Evolutionary conservation across 1,284 basidiomycete species (phyloP), one percentile per base, ranked within the genome.

Genomic region (Phylloporus sp.): DNA sequence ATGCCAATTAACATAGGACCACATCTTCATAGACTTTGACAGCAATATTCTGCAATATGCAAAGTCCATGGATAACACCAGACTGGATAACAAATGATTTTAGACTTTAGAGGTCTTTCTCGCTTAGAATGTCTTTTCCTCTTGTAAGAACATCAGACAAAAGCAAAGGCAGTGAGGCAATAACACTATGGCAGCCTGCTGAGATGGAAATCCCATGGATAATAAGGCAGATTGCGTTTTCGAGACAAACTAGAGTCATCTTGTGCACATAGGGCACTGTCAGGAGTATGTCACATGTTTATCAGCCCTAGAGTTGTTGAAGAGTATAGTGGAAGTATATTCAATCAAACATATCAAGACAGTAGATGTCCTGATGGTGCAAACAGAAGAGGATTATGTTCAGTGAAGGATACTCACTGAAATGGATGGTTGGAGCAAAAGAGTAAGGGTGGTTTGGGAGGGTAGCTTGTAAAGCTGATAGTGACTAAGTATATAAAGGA

Each of bases 291-390:
- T 56, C 52, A n/a, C 75, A 69, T 31, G 61, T 66, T 12, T 56
- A 46, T n/a, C 29, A 34, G n/a, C 77, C 69, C 6, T 60, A 64
- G 15, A 80, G 50, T 47, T 64, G 52, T 52, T 37, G 52, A 42
- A 69, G 65, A 4, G 68, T 62, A 10, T 80, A 75, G 62, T 87
- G 80, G 11, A 82, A 61, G 66, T 84, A 84, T 26, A 88, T 64
- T 68, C 76, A 79, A 20, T 80, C 78, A 60, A 87, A 86, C 3
- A 67, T 57, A n/a, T 15, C 7, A 11, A 26, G 28, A 20, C 3
- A 0, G 47, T 42, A 13, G 65, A 80, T 66, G 59, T 83, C 84
- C 75, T 65, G 15, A 65, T n/a, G n/a, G n/a, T n/a, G n/a, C n/a
- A n/a, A n/a, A n/a, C n/a, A n/a, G n/a, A n/a, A n/a, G n/a, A n/a